Conservation (phyloP, 2,329 filamentous ascomycete species). For the Diaporthe capsici region DNA sequence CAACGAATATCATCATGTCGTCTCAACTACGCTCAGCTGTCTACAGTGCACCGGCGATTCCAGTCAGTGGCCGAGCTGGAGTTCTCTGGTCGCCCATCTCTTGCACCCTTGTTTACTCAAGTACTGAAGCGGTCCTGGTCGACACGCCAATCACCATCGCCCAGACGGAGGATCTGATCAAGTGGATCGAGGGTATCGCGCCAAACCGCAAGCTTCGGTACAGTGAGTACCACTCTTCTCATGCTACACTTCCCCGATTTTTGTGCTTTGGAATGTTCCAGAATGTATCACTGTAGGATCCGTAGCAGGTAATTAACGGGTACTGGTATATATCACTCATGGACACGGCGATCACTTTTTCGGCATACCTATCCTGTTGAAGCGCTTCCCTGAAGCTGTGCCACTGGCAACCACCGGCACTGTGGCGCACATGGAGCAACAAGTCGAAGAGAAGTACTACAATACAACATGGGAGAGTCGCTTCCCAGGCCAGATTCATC, state of each 20-base stretch:
- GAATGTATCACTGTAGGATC: no score
- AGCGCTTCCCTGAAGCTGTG: not conserved
- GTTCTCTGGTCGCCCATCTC: not conserved
- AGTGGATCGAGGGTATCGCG: not conserved
- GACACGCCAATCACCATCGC: not conserved
- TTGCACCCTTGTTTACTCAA: not conserved
- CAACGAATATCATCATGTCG: not conserved
- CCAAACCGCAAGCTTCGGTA: not conserved
- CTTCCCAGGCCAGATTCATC: not conserved
- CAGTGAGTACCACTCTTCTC: not conserved
- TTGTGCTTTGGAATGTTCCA: no score
- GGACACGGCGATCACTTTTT: not conserved
- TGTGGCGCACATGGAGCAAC: not conserved
- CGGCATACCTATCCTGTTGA: not conserved
- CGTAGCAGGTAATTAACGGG: no score
- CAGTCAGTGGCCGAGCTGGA: not conserved
- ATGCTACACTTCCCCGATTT: no score
- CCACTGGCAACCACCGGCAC: not conserved
- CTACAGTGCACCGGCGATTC: not conserved
- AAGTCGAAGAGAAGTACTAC: not conserved
- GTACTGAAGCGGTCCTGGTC: constrained; percentile 5
- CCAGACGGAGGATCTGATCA: not conserved
- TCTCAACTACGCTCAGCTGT: constrained; percentile 3
- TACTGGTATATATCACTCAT: not conserved
- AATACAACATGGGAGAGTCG: not conserved